Percentiles rank a stretch among this genome's conserved stretches.
Conservation (phyloP, 2,329 filamentous ascomycete genomes). For the Tolypocladium sp. region DNA sequence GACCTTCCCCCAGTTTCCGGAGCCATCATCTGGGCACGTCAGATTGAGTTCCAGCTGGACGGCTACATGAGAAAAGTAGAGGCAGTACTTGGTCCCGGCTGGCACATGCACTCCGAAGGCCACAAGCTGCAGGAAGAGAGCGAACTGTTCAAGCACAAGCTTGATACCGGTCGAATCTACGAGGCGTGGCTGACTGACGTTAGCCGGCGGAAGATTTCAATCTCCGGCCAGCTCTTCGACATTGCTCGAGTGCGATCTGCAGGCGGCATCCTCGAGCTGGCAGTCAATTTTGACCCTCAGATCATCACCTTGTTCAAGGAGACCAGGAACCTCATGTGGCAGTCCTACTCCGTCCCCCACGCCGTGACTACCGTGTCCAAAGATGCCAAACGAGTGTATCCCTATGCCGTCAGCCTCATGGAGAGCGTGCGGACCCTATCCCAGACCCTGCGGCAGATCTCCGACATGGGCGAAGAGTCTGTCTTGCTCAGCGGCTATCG, state of each 20-base stretch:
- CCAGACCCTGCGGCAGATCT: constrained; percentile 78
- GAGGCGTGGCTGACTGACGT: constrained; percentile 94
- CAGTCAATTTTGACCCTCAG: constrained; percentile 94
- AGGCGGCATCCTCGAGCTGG: constrained; percentile 78
- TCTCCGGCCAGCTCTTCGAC: constrained; percentile 84
- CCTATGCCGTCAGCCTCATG: constrained; percentile 96
- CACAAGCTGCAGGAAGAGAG: constrained; percentile 90
- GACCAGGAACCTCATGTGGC: constrained; percentile 90
- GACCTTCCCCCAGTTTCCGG: constrained; percentile 94
- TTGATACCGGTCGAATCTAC: constrained; percentile 88
- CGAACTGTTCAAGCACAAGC: constrained; percentile 88
- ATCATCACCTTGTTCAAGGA: constrained; percentile 98
- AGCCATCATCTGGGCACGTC: constrained; percentile 93
- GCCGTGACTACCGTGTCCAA: constrained; percentile 93
- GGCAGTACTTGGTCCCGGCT: constrained; percentile 88
- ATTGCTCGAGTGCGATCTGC: constrained; percentile 83
- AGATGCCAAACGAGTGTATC: constrained; percentile 97
- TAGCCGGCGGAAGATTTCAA: constrained; percentile 77
- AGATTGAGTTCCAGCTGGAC: constrained; percentile 92
- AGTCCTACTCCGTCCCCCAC: constrained; percentile 90
- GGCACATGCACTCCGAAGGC: constrained; percentile 88
- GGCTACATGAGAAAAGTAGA: constrained; percentile 99
- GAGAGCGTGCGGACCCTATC: constrained; percentile 92
- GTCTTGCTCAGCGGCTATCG: constrained; percentile 84
- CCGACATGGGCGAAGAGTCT: constrained; percentile 77